phyloP scores from a whole-genome alignment of 306 rosid genomes.

The Erythrophleum fordii region DNA sequence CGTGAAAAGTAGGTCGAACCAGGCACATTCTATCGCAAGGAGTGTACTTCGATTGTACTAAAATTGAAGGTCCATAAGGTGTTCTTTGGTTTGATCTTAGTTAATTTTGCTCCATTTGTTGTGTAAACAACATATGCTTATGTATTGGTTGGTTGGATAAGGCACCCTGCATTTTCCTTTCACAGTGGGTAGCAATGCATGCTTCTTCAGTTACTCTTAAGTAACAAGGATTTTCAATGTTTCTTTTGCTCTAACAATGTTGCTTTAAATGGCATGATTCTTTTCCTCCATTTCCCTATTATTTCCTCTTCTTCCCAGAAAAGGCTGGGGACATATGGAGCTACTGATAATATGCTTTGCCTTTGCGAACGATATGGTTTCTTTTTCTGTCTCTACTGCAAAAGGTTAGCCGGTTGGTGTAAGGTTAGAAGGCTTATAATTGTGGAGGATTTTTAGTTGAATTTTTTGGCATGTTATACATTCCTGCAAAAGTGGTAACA shows the following conservation, averaged over 20 bases:
- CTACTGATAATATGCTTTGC: conserved; percentile 39
- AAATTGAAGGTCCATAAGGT: conserved; percentile 53
- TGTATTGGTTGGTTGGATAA: conserved; percentile 79
- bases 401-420: conserved; percentile 44
- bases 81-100: conserved; percentile 62
- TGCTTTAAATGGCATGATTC: neutral
- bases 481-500: conserved; percentile 53
- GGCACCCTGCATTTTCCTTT: conserved; percentile 44
- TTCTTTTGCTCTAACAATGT: neutral
- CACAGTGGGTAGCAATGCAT: neutral
- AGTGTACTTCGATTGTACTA: conserved; percentile 91
- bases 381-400: conserved; percentile 47
- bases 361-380: neutral
- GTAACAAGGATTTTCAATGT: neutral
- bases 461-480: conserved; percentile 55
- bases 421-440: conserved; percentile 35
- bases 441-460: conserved; percentile 48
- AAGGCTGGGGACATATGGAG: conserved; percentile 33
- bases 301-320: conserved; percentile 38
- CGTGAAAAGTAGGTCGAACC: conserved; percentile 75
- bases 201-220: conserved; percentile 30
- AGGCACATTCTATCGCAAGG: conserved; percentile 93
- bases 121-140: conserved; percentile 81
- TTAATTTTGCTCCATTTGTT: conserved; percentile 68
- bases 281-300: conserved; percentile 18